Base-by-base conservation (phyloP, 345 rosid species). In the Camelina neglecta region DNA sequence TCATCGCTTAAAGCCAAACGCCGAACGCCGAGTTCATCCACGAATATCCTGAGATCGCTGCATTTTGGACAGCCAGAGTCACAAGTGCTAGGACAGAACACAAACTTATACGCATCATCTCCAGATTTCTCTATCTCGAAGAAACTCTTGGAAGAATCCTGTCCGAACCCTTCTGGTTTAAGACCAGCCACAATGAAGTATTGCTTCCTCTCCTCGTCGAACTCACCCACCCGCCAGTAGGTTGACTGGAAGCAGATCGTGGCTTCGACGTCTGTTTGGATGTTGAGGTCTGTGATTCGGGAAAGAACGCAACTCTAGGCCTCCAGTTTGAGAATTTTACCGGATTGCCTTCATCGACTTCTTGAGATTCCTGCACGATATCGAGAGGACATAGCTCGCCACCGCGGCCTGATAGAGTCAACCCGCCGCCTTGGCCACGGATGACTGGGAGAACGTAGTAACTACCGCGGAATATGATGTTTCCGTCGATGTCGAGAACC, bases 61-160 rank as follows among this genome's bases (percentile, higher is more conserved):
- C 93, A 89, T 4, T 78, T 7, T 8, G 72, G 86, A 61, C 50
- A 8, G 73, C 80, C 63, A 63, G 13, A 49, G 7, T 77, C 35
- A 2, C 86, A 76, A 38, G 67, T 79, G 0, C 68, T 24, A 55
- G 94, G 97, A 65, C 94, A 89, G 69, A 84, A 89, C 51, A 75
- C 77, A 61, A 91, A 82, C 84, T 91, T 91, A 84, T 85, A 87
- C 50, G 42, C 58, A 35, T 71, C 74, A 35, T 71, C 75, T 6
- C 62, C 76, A 36, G 67, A 12, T 80, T 79, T 85, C 78, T 77
- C 73, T 11, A 91, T 89, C 84, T 84, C 76, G 72, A 86, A 85
- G 87, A 89, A 91, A 68, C 85, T 91, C 82, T 69, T 73, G 2
- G 44, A 2, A 1, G 89, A 86, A 21, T 77, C 67, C 3, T 21